These are phyloP conservation scores for Reticulascus tulasneorum DNA, from an alignment of 2,329 filamentous ascomycete species.

Conservation along the genomic window DNA sequence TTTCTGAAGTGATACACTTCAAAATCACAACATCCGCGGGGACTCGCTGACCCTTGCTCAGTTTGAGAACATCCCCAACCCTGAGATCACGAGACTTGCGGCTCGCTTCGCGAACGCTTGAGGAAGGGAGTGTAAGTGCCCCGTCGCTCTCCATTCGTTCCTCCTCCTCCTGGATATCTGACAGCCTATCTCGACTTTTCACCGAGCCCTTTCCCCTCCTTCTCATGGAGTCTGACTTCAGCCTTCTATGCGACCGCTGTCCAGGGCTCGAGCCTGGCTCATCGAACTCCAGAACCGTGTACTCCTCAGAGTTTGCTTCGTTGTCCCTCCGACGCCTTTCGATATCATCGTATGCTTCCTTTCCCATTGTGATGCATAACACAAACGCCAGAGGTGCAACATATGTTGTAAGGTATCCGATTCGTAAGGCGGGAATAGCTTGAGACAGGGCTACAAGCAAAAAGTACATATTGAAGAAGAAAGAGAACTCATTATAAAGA, in stretches of 20 bases:
- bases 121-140: conserved; percentile 35
- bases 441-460: conserved; percentile 92
- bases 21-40: conserved; percentile 92
- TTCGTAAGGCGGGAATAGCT: conserved; percentile 80
- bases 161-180: conserved; percentile 69
- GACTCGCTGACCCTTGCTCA: conserved; percentile 87
- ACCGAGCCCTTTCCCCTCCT: conserved; percentile 33
- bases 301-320: conserved; percentile 91
- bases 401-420: conserved; percentile 93
- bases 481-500: conserved; percentile 97
- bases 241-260: conserved; percentile 33
- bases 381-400: conserved; percentile 91
- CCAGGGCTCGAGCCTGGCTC: conserved; percentile 38
- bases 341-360: conserved; percentile 94
- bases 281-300: conserved; percentile 71
- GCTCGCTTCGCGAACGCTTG: conserved; percentile 59
- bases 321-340: conserved; percentile 79
- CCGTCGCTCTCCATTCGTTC: conserved; percentile 45
- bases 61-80: conserved; percentile 92
- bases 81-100: conserved; percentile 85
- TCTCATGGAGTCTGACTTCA: conserved; percentile 41
- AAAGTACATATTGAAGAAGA: conserved; percentile 99
- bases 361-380: conserved; percentile 84
- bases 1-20: conserved; percentile 69
- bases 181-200: conserved; percentile 41